Evolutionary conservation across 306 rosid genomes (phyloP).

Genomic region (Lathyrus aphaca): DNA sequence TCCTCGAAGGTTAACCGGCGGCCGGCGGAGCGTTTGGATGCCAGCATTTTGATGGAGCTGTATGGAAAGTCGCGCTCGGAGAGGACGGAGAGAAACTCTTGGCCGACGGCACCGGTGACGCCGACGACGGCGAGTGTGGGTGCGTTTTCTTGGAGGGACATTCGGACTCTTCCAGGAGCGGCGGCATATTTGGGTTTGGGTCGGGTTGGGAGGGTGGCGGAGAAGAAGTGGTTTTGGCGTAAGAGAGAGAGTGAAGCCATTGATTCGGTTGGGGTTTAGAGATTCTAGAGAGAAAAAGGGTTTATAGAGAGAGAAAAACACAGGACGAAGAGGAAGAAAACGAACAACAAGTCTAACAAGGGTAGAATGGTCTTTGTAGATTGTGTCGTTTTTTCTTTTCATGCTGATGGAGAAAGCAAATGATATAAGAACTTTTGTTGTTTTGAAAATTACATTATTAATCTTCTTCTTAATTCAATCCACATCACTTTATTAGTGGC

Average conservation of each 20-base stretch:
- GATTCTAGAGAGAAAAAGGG: background rate
- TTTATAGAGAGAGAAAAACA: background rate
- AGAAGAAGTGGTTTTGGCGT: slow-evolving; percentile 47
- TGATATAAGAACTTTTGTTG: no score
- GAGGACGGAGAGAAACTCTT: slow-evolving; percentile 92
- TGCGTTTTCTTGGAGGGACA: slow-evolving; percentile 72
- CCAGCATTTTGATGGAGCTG: slow-evolving; percentile 96
- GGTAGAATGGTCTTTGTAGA: no score
- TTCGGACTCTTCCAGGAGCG: slow-evolving; percentile 50
- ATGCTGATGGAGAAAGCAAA: no score
- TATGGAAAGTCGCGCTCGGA: slow-evolving; percentile 92
- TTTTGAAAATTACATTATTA: no score
- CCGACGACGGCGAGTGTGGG: slow-evolving; percentile 93
- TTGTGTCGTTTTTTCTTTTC: no score
- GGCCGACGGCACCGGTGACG: slow-evolving; percentile 98
- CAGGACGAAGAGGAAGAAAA: background rate
- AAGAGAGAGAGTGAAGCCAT: slow-evolving; percentile 55
- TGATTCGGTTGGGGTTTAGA: background rate
- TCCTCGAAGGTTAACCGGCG: slow-evolving; percentile 59
- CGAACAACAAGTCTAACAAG: no score
- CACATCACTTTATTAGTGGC: no score
- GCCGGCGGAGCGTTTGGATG: slow-evolving; percentile 92
- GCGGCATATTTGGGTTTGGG: slow-evolving; percentile 35
- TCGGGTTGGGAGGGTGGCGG: slow-evolving; percentile 22
- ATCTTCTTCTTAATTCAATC: no score